Evolutionary conservation across 805 yeast species (phyloP), one percentile per base, ranked within the genome.

Genomic region (Sugiyamaella mastotermitis): DNA sequence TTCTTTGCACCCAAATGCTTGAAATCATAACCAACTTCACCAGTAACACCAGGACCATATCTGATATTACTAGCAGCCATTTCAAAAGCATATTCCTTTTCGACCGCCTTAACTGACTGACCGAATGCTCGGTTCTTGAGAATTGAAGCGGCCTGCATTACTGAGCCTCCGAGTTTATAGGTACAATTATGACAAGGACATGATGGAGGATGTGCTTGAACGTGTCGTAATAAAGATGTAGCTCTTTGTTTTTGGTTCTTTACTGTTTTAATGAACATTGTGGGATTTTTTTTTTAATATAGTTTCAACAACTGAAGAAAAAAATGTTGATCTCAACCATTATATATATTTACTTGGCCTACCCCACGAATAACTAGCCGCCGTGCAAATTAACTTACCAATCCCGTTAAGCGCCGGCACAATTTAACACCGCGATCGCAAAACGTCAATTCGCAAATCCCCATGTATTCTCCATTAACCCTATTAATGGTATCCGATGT

Each of bases 51-150:
- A 11, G 56, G 56, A n/a, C 67, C 67, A 33, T 55, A 62, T 5
- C 67, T 54, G 33, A 62, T 58, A 38, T 59, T 61, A 36, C 60
- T 52, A 3, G 66, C 61, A 5, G 67, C 66, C 58, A 62, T 49
- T 42, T 62, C 66, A 39, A 62, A 62, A 10, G 67, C 67, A 38
- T 62, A 62, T 38, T 62, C 67, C 25, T 53, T 50, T 27, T 49
- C 33, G 11, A 32, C 33, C 7, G 46, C 39, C 10, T 31, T 26
- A 9, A 19, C 24, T 14, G 35, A 8, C 24, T 16, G 27, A 14
- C 37, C 40, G 30, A 17, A 37, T 32, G 36, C 48, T 10, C 48
- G 43, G 20, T 38, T 31, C 16, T 19, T 27, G 34, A 42, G 31
- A n/a, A 46, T 11, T 19, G 37, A 41, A 9, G 49, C 49, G 9